phyloP scores from a whole-genome alignment of 176 grass and related monocot genomes.

The Ananas comosus region DNA sequence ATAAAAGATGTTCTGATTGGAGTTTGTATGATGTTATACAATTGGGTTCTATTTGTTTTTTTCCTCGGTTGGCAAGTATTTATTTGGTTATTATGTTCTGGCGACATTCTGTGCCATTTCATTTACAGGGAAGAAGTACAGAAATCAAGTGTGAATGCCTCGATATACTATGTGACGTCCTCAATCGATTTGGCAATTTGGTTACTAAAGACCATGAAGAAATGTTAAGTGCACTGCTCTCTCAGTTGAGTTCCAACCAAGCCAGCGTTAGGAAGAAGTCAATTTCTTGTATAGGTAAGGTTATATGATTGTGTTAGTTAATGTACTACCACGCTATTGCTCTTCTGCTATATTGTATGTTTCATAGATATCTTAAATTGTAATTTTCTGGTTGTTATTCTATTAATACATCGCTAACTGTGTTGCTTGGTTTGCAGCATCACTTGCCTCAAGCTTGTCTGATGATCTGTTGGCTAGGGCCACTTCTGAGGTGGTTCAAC shows the following conservation, averaged over 20 bases:
- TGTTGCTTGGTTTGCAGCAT: slow-evolving; percentile 39
- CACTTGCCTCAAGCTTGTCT: slow-evolving; percentile 81
- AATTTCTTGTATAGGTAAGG: slow-evolving; percentile 80
- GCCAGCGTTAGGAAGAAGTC: slow-evolving; percentile 92
- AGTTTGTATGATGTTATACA: too few relatives aligned
- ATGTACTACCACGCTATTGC: neutral
- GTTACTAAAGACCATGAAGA: slow-evolving; percentile 77
- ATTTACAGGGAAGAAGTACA: slow-evolving; percentile 73
- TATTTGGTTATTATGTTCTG: slow-evolving; percentile 2
- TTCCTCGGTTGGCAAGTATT: neutral
- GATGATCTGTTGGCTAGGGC: slow-evolving; percentile 91
- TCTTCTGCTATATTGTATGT: neutral
- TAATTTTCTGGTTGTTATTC: too few relatives aligned
- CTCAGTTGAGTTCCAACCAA: slow-evolving; percentile 74
- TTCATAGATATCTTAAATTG: slow-evolving; percentile 7
- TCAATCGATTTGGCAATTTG: slow-evolving; percentile 82
- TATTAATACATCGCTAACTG: neutral
- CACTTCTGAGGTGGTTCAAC: slow-evolving; percentile 56
- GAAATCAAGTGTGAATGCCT: slow-evolving; percentile 94
- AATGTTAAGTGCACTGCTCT: slow-evolving; percentile 64
- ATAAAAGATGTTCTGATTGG: too few relatives aligned
- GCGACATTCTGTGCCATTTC: slow-evolving; percentile 4
- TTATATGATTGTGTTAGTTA: neutral
- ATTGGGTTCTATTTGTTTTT: neutral
- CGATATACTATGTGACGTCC: slow-evolving; percentile 87